Conservation (phyloP, 2,329 filamentous ascomycete species). For the Exophiala mesophila region DNA sequence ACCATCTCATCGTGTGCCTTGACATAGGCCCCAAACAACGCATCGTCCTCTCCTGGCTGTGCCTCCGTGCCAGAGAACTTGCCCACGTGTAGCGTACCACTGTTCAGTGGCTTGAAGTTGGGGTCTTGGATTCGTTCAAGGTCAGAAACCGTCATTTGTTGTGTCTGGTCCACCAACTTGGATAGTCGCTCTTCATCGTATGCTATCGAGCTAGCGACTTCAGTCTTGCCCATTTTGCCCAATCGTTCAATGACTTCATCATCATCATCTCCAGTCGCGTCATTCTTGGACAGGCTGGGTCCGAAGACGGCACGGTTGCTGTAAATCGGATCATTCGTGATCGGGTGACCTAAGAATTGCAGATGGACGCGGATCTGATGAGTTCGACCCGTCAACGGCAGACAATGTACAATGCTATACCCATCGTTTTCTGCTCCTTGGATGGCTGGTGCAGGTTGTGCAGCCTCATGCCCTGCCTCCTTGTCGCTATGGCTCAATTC, state of each 20-base stretch:
- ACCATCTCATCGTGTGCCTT: constrained; percentile 70
- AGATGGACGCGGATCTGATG: constrained; percentile 94
- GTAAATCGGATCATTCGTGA: constrained; percentile 96
- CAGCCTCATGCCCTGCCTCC: constrained; percentile 13
- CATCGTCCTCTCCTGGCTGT: constrained; percentile 17
- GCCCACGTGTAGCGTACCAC: constrained; percentile 33
- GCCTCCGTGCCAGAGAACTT: constrained; percentile 7
- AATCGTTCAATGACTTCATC: constrained; percentile 85
- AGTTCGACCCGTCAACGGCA: constrained; percentile 87
- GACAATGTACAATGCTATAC: constrained; percentile 91
- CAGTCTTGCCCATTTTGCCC: constrained; percentile 86
- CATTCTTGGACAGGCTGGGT: constrained; percentile 64
- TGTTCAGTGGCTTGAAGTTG: constrained; percentile 17
- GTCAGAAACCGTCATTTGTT: constrained; percentile 25
- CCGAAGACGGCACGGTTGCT: constrained; percentile 93
- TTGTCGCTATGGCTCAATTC: not conserved
- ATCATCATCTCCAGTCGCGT: constrained; percentile 68
- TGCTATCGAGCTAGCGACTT: constrained; percentile 81
- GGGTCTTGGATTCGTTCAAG: constrained; percentile 12
- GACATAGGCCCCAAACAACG: constrained; percentile 21
- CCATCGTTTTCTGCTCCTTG: constrained; percentile 54
- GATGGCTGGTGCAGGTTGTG: constrained; percentile 31
- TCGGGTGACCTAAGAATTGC: constrained; percentile 89
- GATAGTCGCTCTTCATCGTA: constrained; percentile 55
- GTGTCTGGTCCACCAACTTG: constrained; percentile 23